Conservation (phyloP, 768 basidiomycete genomes). For the Lactarius trivialis region DNA sequence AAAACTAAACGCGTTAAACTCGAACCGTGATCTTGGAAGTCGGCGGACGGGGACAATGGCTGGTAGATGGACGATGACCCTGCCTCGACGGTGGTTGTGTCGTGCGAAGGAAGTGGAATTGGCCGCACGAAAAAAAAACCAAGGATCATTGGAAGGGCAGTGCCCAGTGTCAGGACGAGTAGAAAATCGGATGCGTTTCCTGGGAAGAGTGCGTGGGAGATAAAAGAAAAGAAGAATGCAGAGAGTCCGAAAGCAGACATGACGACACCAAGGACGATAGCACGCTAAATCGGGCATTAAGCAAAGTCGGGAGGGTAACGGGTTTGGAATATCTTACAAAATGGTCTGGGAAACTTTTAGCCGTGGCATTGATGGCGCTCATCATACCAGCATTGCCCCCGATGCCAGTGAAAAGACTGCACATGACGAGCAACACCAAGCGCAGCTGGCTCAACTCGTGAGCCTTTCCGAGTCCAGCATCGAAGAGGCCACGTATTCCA, state of each 20-base stretch:
- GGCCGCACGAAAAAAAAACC: slow-evolving; percentile 68
- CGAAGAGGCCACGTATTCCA: slow-evolving; percentile 64
- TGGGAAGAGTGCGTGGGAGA: slow-evolving; percentile 65
- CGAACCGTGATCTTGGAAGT: slow-evolving; percentile 4
- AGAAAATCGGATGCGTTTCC: slow-evolving; percentile 77
- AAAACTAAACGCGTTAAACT: slow-evolving; percentile 14
- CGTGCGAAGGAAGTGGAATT: slow-evolving; percentile 48
- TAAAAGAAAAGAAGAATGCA: slow-evolving; percentile 80
- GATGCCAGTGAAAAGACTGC: slow-evolving; percentile 65
- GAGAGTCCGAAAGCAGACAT: slow-evolving; percentile 48
- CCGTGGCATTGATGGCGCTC: slow-evolving; percentile 72
- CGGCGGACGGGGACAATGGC: slow-evolving; percentile 21
- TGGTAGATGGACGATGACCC: slow-evolving; percentile 22
- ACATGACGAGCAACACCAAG: slow-evolving; percentile 51
- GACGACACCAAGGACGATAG: slow-evolving; percentile 42
- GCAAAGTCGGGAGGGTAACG: not conserved
- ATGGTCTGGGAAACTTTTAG: slow-evolving; percentile 71
- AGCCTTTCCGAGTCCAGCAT: slow-evolving; percentile 36
- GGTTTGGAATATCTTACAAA: slow-evolving; percentile 40
- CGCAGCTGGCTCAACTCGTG: slow-evolving; percentile 33
- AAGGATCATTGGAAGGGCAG: slow-evolving; percentile 71
- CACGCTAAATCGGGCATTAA: slow-evolving; percentile 44
- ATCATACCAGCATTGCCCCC: slow-evolving; percentile 70
- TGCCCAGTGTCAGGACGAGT: slow-evolving; percentile 68
- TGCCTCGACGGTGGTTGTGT: slow-evolving; percentile 24